A percentile compares a stretch with the other conserved stretches of the same genome.
These are phyloP conservation scores for Globisporangium nunn DNA, from an alignment of 352 stramenopile species.

Conservation along the genomic window DNA sequence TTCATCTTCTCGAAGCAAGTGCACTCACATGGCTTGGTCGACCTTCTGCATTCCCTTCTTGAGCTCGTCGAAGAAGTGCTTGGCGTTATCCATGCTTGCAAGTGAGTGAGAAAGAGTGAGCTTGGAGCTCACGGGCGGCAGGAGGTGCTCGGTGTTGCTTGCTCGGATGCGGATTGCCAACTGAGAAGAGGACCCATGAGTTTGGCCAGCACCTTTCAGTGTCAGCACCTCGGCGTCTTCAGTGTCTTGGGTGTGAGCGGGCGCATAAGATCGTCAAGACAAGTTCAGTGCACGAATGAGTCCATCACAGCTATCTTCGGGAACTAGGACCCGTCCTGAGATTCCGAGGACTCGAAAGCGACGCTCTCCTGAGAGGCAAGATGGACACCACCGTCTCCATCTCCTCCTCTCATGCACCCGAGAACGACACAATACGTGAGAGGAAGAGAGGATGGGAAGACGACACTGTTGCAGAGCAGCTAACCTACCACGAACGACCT, in stretches of 20 bases:
- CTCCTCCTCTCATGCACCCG: too few species aligned
- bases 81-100: conserved; percentile 18
- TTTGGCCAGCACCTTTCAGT: not conserved
- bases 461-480: not conserved
- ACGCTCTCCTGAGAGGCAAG: too few species aligned
- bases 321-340: too few species aligned
- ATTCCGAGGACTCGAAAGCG: too few species aligned
- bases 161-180: not conserved
- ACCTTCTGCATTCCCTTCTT: conserved; percentile 40
- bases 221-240: not conserved
- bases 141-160: not conserved
- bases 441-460: not conserved
- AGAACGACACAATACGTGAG: too few species aligned
- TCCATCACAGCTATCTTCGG: too few species aligned
- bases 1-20: not conserved
- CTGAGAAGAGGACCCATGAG: not conserved
- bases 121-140: too few species aligned
- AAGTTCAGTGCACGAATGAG: not conserved
- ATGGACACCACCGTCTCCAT: too few species aligned
- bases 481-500: conserved; percentile 4
- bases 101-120: too few species aligned
- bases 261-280: not conserved
- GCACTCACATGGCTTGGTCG: conserved; percentile 33
- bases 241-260: not conserved
- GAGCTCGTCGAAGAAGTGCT: conserved; percentile 34